Evolutionary conservation across 768 basidiomycete species (phyloP), one percentile per base, ranked within the genome.

Genomic region (Phlebiopsis flavidoalba): DNA sequence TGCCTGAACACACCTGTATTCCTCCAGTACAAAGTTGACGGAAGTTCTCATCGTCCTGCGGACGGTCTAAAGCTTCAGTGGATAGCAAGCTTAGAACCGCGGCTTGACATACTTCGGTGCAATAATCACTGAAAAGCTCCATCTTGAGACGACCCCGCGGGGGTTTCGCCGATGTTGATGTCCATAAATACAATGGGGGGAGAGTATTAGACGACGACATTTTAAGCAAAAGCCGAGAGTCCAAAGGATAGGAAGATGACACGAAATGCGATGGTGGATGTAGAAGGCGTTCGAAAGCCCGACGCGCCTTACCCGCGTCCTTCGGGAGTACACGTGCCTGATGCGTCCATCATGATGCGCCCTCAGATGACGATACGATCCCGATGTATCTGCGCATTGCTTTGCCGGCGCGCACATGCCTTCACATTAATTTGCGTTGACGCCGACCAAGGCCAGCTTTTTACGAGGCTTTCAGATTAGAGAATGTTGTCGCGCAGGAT

Each of bases 141-240:
- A 99, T 96, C 77, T 98, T 98, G 66, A 99, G 80, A 35, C 97
- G 78, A 15, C 95, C n/a, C 96, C 3, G 93, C 93, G 35, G 93
- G 92, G 0, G 95, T 98, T 76, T 98, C 96, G 48, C 97, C 97
- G 53, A 99, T 98, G 53, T 91, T 85, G 62, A 98, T 79, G 71
- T 99, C 97, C 86, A 99, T 95, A 73, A 99, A 99, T 59, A 97
- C 95, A 51, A 99, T 78, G 0, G 97, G 96, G 17, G 96, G 17
- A 96, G 84, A 2, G 68, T 67, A 8, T 80, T 76, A 33, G 79
- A 72, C 19, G 78, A 76, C 35, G 83, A 75, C 79, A 80, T 80
- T 17, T 10, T 31, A 19, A 10, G 8, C 40, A 12, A 17, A 12
- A 17, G 7, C 14, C 14, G 37, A 40, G 37, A 40, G 14, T 40